Base-by-base conservation (phyloP, 2,329 filamentous ascomycete species). In the Lasiodiplodia sp. region DNA sequence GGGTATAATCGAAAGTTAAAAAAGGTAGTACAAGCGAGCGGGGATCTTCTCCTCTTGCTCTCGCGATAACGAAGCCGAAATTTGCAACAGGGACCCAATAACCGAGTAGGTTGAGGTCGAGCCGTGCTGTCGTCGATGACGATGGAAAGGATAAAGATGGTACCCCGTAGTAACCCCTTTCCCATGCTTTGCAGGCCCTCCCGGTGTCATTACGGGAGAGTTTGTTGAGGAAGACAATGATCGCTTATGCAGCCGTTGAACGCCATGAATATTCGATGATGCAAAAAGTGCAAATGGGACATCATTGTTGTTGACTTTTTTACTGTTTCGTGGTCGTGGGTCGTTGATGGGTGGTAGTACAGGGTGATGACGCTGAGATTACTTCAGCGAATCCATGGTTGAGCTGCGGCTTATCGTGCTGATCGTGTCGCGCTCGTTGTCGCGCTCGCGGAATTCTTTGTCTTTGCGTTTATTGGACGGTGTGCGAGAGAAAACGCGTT, bases 401-500 rank as follows among this genome's bases (percentile, higher is more conserved):
- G 75, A 79, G 37, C 75, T 78, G 72, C 78, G 78, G 72, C 77
- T 79, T 52, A 77, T 72, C 44, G 70, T 69, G 56, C 76, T 74
- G 55, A 72, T 69, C 6, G 40, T 53, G 31, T 66, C 62, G 8
- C 55, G 44, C 8, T 47, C 62, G 28, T 60, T 56, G 49, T 78
- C 77, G 65, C 74, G 73, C 64, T 77, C 77, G 69, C 73, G 76
- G 68, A 75, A 75, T 51, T 79, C 77, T 58, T 74, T 73, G 37
- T 78, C 76, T 62, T 75, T 75, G 70, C 77, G 78, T 69, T 75
- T 81, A 67, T 81, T 78, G 66, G 82, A 84, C 1, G 81, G 78
- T 11, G 79, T 81, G 12, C 83, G 79, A 34, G 74, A 76, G 70
- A 85, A 83, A 56, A 84, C 74, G 44, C 80, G 78, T 60, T 78